A percentile compares a stretch with the other conserved stretches of the same genome.
These are phyloP conservation scores for Malus hybrid DNA, from an alignment of 331 rosid genomes.

Conservation along the genomic window DNA sequence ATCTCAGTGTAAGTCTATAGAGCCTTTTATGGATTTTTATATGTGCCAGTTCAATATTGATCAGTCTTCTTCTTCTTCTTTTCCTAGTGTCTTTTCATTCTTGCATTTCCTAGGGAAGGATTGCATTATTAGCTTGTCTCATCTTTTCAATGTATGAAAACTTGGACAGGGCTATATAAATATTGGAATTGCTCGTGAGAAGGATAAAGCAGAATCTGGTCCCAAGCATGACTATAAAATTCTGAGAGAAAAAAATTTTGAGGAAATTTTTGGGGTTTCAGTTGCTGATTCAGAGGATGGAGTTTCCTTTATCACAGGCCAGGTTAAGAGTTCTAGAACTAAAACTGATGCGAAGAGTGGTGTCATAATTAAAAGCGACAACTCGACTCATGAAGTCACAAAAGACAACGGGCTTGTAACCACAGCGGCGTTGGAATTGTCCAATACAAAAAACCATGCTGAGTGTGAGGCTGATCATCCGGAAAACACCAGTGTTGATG, in stretches of 20 bases:
- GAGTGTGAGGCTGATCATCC: constrained; percentile 23
- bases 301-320: constrained; percentile 75
- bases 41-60: constrained; percentile 4
- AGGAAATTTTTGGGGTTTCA: constrained; percentile 51
- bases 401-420: constrained; percentile 24
- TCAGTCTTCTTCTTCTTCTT: background rate
- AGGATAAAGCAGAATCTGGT: constrained; percentile 50
- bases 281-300: constrained; percentile 91
- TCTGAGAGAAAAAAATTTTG: constrained; percentile 54
- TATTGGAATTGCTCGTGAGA: constrained; percentile 86
- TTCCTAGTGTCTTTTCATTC: background rate
- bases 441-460: constrained; percentile 27
- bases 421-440: constrained; percentile 15
- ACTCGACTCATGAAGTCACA: constrained; percentile 25
- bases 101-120: background rate
- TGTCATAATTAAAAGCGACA: constrained; percentile 23
- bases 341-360: constrained; percentile 31
- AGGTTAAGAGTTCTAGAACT: constrained; percentile 44
- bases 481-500: constrained; percentile 31
- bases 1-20: constrained; percentile 72
- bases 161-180: constrained; percentile 82
- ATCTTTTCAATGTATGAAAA: constrained; percentile 4
- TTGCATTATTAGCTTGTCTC: background rate
- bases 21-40: background rate
- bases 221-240: constrained; percentile 50